Conservation (phyloP, 768 basidiomycete species). For the Auricularia sp. region DNA sequence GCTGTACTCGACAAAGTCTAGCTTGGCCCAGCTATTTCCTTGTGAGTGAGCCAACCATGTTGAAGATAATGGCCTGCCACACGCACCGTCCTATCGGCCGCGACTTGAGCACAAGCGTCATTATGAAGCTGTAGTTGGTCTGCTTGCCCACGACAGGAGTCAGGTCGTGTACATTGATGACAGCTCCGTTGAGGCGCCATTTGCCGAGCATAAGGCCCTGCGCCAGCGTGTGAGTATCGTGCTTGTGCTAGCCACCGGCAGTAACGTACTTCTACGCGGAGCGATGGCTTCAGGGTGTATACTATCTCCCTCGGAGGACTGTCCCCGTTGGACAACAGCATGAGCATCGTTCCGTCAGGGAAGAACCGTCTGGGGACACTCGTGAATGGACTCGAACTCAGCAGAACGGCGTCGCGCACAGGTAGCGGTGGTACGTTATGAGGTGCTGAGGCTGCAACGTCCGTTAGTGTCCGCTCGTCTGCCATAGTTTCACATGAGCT, state of each 20-base stretch:
- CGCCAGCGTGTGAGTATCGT: constrained; percentile 3
- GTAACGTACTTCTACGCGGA: constrained; percentile 60
- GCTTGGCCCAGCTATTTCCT: constrained; percentile 30
- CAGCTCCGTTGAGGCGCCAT: constrained; percentile 59
- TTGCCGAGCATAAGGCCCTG: constrained; percentile 65
- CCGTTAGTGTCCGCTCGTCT: constrained; percentile 7
- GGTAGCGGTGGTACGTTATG: constrained; percentile 86
- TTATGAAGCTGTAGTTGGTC: constrained; percentile 53
- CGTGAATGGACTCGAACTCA: not conserved
- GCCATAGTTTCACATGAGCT: constrained; percentile 16
- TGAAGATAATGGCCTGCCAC: no score
- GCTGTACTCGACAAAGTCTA: constrained; percentile 64
- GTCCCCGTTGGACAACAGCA: constrained; percentile 76
- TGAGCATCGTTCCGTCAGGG: constrained; percentile 76
- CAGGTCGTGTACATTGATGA: constrained; percentile 52
- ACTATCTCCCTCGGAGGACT: constrained; percentile 59
- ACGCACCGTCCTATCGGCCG: constrained; percentile 76
- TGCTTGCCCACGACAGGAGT: constrained; percentile 5
- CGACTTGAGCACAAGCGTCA: constrained; percentile 61
- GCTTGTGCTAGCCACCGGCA: not conserved
- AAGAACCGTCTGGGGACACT: constrained; percentile 60
- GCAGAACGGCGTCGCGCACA: constrained; percentile 36
- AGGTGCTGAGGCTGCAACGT: constrained; percentile 60
- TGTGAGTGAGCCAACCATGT: not conserved
- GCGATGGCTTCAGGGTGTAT: constrained; percentile 59